Base-by-base conservation (phyloP, 2,329 filamentous ascomycete genomes). In the Colletotrichum lini region DNA sequence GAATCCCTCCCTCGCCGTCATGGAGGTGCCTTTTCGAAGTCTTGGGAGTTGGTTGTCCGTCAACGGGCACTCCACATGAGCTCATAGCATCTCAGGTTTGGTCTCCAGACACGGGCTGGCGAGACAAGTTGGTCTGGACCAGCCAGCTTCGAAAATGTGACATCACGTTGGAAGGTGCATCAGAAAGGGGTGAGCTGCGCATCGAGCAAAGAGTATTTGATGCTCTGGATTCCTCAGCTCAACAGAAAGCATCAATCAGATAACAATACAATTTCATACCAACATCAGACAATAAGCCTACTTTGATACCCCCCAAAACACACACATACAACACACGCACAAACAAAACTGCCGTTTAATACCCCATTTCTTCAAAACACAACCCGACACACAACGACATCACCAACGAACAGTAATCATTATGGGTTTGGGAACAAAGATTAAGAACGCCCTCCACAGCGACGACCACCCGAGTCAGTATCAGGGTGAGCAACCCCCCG, bases 371-470 rank as follows among this genome's bases (percentile, higher is more conserved):
- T 35, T 8, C 52, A 2, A 54, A n/a, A 23, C 9, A 2, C 9
- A 30, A 59, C 7, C 10, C 15, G 30, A 35, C n/a, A 47, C n/a
- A 13, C 38, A 26, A 23, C 15, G 23, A 2, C 2, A 47, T 12
- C 30, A 35, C 30, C 10, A 62, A 38, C 16, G 60, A 56, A 42
- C 50, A 61, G 44, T 50, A 69, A 73, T 49, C 56, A 73, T 49
- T 50, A 74, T 74, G 73, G 73, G 73, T 64, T 63, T 74, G 47
- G 72, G 42, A 49, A 38, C 70, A n/a, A 74, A 74, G 61, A 73
- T 74, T 35, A 74, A 74, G 67, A 68, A 73, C 26, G 73, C 73
- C 10, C 67, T 74, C 40, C 71, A 74, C 44, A 38, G 30, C 49
- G 69, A 72, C 49, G 60, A 73, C 35, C 35, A 59, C 15, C 45